phyloP scores from a whole-genome alignment of 257 asterid species.

The Echium plantagineum region DNA sequence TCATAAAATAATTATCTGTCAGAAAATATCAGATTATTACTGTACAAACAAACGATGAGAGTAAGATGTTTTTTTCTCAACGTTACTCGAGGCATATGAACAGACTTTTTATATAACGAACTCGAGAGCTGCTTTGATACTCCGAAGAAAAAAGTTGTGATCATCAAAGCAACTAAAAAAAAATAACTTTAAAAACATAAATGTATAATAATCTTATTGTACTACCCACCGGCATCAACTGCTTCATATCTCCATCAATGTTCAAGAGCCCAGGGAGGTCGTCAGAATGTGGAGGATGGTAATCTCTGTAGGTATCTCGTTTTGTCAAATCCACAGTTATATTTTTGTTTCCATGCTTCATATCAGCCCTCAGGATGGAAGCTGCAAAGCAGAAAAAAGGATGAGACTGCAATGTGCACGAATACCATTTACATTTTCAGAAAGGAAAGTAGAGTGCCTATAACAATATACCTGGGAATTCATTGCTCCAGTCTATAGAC shows the following conservation, averaged over 20 bases:
- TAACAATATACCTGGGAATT: constrained; percentile 70
- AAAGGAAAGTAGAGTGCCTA: constrained; percentile 1
- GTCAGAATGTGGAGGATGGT: constrained; percentile 27
- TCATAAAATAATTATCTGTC: not conserved
- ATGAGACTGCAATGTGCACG: not conserved
- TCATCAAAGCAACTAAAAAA: not conserved
- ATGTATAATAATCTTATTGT: not conserved
- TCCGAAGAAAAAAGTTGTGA: not conserved
- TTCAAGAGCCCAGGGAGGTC: constrained; percentile 26
- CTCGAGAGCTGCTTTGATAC: not conserved
- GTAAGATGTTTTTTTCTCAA: not conserved
- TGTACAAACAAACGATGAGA: not conserved
- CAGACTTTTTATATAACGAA: no score
- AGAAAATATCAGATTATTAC: no score
- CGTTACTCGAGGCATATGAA: no score
- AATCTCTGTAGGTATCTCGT: constrained; percentile 71
- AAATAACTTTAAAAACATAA: not conserved
- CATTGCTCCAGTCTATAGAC: constrained; percentile 75
- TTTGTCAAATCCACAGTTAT: constrained; percentile 61
- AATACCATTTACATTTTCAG: constrained; percentile 2
- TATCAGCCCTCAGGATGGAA: constrained; percentile 73
- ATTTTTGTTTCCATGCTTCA: constrained; percentile 83
- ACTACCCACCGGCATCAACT: constrained; percentile 49
- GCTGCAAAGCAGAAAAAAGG: constrained; percentile 37
- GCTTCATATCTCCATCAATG: constrained; percentile 41